Conservation (phyloP, 2,329 filamentous ascomycete species). For the Cytospora piceicola region DNA sequence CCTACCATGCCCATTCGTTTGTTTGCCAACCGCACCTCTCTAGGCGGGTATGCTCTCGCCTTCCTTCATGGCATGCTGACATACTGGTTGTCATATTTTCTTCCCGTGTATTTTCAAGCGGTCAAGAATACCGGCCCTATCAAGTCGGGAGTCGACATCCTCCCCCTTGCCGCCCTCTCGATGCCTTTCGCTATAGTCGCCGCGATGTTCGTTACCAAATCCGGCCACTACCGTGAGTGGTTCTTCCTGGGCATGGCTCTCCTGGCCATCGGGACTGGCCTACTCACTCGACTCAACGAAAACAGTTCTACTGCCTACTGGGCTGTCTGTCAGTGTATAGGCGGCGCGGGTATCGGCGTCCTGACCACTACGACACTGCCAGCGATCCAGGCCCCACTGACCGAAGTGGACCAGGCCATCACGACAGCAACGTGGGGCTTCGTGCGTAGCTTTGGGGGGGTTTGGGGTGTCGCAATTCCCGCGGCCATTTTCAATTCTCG, state of each 20-base stretch:
- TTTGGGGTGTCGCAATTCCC: slow-evolving; percentile 51
- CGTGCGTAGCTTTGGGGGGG: slow-evolving; percentile 48
- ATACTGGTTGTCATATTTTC: slow-evolving; percentile 1
- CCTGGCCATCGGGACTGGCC: not conserved
- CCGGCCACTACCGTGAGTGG: not conserved
- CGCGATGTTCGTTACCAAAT: not conserved
- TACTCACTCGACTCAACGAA: slow-evolving; percentile 42
- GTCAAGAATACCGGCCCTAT: not conserved
- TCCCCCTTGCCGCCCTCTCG: not conserved
- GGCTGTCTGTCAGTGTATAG: slow-evolving; percentile 46
- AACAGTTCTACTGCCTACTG: slow-evolving; percentile 43
- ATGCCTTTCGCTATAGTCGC: not conserved
- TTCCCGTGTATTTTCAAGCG: slow-evolving; percentile 17
- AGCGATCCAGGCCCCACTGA: slow-evolving; percentile 45
- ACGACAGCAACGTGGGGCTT: slow-evolving; percentile 48
- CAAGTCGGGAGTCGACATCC: slow-evolving; percentile 5
- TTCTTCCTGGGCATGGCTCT: not conserved
- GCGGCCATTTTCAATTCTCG: slow-evolving; percentile 42
- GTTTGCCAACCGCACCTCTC: slow-evolving; percentile 5
- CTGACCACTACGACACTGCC: slow-evolving; percentile 48
- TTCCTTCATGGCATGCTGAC: not conserved
- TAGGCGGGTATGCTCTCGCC: not conserved
- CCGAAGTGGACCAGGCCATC: slow-evolving; percentile 41
- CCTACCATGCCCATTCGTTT: slow-evolving; percentile 38
- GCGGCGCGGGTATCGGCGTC: slow-evolving; percentile 43